These are phyloP conservation scores for Tulasnella sp. DNA, from an alignment of 768 basidiomycete genomes.

Conservation along the genomic window DNA sequence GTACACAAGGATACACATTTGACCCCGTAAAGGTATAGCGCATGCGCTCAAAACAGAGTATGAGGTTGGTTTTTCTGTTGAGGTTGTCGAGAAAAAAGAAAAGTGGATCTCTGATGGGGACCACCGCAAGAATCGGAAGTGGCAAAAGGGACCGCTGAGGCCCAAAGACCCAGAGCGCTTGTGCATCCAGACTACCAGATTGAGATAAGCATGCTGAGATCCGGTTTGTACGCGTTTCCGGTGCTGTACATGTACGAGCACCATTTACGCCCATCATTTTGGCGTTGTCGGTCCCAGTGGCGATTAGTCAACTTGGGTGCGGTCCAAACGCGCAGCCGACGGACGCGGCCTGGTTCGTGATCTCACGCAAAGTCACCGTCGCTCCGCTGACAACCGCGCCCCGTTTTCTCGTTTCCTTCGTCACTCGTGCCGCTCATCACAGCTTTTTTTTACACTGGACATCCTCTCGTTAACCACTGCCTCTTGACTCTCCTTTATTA, in stretches of 20 bases:
- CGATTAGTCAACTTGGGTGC: slow-evolving; percentile 12
- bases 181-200: slow-evolving; percentile 14
- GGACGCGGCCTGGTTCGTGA: background rate
- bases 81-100: slow-evolving; percentile 5
- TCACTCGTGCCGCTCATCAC: background rate
- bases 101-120: background rate
- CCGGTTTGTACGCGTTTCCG: background rate
- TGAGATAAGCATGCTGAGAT: slow-evolving; percentile 16
- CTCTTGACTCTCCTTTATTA: background rate
- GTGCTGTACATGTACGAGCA: background rate
- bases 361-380: background rate
- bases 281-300: background rate
- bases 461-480: background rate
- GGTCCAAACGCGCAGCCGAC: slow-evolving; percentile 3
- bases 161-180: background rate
- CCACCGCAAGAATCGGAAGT: background rate
- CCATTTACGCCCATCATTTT: background rate
- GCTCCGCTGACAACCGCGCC: background rate
- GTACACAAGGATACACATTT: slow-evolving; percentile 20
- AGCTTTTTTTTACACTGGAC: background rate
- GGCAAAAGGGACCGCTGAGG: background rate
- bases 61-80: background rate
- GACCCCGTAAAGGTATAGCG: slow-evolving; percentile 17
- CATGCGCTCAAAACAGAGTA: background rate
- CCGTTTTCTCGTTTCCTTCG: background rate